Evolutionary conservation across 441 rosid species (phyloP).

Genomic region (Isatis lusitanica): DNA sequence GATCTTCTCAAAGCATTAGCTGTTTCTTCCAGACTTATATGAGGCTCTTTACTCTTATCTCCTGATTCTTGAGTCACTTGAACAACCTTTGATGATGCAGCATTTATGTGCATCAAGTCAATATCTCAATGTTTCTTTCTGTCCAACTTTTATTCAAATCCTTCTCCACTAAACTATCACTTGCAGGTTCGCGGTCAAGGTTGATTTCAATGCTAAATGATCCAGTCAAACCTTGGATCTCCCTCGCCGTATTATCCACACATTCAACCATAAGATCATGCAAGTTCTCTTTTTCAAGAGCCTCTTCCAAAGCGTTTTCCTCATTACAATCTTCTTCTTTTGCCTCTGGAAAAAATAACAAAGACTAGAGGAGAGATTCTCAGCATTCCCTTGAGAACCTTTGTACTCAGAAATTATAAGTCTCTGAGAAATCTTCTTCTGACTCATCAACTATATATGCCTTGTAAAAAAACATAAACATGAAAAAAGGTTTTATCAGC

Average conservation of each 20-base stretch:
- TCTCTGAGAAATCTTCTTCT: too few species aligned
- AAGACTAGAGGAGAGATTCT: too few species aligned
- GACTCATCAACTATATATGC: too few species aligned
- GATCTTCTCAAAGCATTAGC: conserved; percentile 26
- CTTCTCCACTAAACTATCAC: conserved; percentile 33
- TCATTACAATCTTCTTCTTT: too few species aligned
- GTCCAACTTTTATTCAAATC: conserved; percentile 18
- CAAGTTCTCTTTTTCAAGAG: conserved; percentile 24
- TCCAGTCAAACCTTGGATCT: conserved; percentile 18
- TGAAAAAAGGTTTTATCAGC: too few species aligned
- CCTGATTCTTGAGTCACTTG: conserved; percentile 23
- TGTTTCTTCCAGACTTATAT: conserved; percentile 11
- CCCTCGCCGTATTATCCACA: conserved; percentile 30
- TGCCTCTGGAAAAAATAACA: too few species aligned
- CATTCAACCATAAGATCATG: conserved; percentile 15
- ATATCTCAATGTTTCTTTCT: conserved; percentile 24
- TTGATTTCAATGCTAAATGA: conserved; percentile 25
- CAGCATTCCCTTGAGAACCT: too few species aligned
- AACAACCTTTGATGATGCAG: conserved; percentile 19
- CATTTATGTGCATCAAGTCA: conserved; percentile 31
- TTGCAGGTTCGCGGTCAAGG: conserved; percentile 27
- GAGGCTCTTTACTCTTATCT: conserved; percentile 25
- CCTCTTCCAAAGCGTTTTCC: too few species aligned
- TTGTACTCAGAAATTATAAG: too few species aligned
- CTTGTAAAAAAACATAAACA: too few species aligned